Percentiles rank a stretch among this genome's conserved stretches.
Conservation (phyloP, 2,329 filamentous ascomycete genomes). For the Periconia sp. region DNA sequence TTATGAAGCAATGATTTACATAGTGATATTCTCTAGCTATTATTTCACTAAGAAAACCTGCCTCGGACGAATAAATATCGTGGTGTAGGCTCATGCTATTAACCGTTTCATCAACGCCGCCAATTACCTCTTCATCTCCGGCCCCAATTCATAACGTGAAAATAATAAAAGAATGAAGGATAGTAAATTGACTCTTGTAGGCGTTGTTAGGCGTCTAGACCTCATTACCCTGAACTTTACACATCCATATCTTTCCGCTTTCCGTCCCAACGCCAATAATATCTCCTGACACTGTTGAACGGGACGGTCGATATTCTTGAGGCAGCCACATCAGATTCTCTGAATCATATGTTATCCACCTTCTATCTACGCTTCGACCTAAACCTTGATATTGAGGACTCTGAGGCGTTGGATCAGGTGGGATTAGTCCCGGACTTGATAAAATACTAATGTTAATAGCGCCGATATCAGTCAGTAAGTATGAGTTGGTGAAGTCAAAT, state of each 20-base stretch:
- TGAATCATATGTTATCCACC: background rate
- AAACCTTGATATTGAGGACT: background rate
- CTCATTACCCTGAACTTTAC: conserved; percentile 3
- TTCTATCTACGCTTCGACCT: background rate
- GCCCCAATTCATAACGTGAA: too few relatives aligned
- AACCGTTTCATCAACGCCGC: too few relatives aligned
- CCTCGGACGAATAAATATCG: too few relatives aligned
- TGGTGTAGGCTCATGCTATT: too few relatives aligned
- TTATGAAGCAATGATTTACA: too few relatives aligned
- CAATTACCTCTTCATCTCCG: too few relatives aligned
- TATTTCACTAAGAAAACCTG: too few relatives aligned
- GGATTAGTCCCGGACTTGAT: background rate
- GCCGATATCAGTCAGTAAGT: background rate
- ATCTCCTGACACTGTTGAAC: conserved; percentile 16
- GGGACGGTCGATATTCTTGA: conserved; percentile 17
- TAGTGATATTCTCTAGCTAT: too few relatives aligned
- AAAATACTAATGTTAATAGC: background rate
- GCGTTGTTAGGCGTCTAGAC: too few relatives aligned
- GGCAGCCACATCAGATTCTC: background rate
- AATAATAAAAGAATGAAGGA: too few relatives aligned
- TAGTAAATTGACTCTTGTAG: too few relatives aligned
- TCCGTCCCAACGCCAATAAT: conserved; percentile 16
- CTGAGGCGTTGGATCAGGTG: too few relatives aligned
- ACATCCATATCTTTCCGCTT: conserved; percentile 20
- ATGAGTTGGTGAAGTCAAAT: conserved; percentile 53